Percentiles rank a stretch among this genome's conserved stretches.
These are phyloP conservation scores for Saccharum spontaneum DNA, from an alignment of 176 grass and related monocot genomes.

Conservation along the genomic window DNA sequence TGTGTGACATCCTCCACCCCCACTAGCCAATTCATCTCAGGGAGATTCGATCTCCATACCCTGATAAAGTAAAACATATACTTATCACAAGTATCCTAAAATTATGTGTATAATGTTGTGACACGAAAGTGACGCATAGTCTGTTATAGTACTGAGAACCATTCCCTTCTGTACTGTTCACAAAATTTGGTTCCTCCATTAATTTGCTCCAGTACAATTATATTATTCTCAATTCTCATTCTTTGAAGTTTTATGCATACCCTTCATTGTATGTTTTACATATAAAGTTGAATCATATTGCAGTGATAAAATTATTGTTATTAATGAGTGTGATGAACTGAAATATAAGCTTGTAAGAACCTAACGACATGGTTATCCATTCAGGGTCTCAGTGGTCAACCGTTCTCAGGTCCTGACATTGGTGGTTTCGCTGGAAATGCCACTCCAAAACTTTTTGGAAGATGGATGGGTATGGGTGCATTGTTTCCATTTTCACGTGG, in stretches of 20 bases:
- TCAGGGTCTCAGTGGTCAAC: constrained; percentile 87
- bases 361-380: constrained; percentile 13
- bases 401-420: constrained; percentile 87
- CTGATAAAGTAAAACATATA: background rate
- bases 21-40: background rate
- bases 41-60: background rate
- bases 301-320: background rate
- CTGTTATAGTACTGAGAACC: background rate
- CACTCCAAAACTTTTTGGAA: constrained; percentile 81
- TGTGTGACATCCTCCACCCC: too few species aligned
- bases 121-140: background rate
- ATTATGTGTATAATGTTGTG: background rate
- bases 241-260: constrained; percentile 5
- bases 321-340: background rate
- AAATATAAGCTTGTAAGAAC: background rate
- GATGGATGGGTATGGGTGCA: constrained; percentile 91
- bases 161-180: background rate
- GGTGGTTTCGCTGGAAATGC: constrained; percentile 90
- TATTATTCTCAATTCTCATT: background rate
- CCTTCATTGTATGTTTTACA: background rate
- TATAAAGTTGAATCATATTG: background rate
- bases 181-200: background rate
- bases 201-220: background rate
- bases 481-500: constrained; percentile 91
- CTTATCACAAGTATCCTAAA: background rate